phyloP scores from a whole-genome alignment of 73 alveolate species.

The Paramecium sonneborni region DNA sequence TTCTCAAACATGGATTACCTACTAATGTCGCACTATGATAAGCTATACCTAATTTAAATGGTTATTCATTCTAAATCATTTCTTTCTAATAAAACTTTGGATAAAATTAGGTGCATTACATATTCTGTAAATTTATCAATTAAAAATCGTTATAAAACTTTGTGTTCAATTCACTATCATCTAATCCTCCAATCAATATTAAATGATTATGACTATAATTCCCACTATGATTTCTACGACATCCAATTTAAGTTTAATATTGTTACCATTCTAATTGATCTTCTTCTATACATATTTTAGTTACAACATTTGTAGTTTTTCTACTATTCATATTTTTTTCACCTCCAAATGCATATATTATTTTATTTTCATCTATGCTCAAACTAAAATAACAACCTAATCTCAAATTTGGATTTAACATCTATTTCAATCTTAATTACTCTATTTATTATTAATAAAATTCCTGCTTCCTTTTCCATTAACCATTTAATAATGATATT shows the following conservation, averaged over 20 bases:
- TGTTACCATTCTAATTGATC: background rate
- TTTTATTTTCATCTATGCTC: background rate
- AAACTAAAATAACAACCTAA: background rate
- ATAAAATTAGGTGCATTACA: background rate
- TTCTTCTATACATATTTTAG: background rate
- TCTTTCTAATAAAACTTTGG: background rate
- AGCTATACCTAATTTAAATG: background rate
- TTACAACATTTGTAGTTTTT: background rate
- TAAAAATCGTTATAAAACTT: background rate
- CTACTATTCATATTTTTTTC: background rate
- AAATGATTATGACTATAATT: background rate
- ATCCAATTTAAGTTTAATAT: background rate
- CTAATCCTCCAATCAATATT: background rate
- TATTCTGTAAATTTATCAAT: background rate
- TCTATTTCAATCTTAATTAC: background rate
- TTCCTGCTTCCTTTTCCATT: conserved; percentile 10
- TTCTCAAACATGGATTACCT: background rate
- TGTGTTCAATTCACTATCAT: background rate
- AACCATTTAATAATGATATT: background rate
- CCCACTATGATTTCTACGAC: background rate
- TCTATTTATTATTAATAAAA: background rate
- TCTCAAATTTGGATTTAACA: background rate
- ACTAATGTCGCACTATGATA: background rate
- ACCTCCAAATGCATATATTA: conserved; percentile 7
- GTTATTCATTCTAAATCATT: background rate